Evolutionary conservation across 805 yeast genomes (phyloP).

Genomic region (Sungouiozyma ichnusensis): DNA sequence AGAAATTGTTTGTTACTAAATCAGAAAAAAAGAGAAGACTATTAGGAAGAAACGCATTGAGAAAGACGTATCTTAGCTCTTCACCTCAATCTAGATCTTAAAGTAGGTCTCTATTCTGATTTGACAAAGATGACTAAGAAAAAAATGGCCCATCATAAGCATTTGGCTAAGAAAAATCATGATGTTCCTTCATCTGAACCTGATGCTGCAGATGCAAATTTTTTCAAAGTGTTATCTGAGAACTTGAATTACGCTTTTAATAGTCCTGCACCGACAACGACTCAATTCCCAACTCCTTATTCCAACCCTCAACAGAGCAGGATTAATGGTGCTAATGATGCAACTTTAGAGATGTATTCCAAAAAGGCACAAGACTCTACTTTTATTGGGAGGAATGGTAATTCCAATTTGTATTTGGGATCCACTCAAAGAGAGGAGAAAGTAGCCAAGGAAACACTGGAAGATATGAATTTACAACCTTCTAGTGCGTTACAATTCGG

Average conservation of each 20-base stretch:
- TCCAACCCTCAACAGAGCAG: slow-evolving; percentile 6
- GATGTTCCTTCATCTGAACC: neutral
- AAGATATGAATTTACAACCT: slow-evolving; percentile 28
- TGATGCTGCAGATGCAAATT: slow-evolving; percentile 16
- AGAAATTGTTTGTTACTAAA: no score
- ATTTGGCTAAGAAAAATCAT: neutral
- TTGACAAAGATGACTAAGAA: neutral
- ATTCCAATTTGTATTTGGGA: neutral
- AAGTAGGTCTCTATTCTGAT: no score
- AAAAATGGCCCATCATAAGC: neutral
- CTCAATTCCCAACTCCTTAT: slow-evolving; percentile 29
- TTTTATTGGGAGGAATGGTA: slow-evolving; percentile 3
- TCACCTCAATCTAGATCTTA: no score
- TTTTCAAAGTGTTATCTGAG: slow-evolving; percentile 21
- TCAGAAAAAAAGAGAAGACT: no score
- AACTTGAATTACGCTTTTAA: slow-evolving; percentile 23
- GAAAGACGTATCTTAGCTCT: no score
- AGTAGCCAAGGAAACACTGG: slow-evolving; percentile 11
- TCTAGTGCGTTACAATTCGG: slow-evolving; percentile 23
- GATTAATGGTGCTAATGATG: neutral
- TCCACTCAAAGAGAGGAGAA: neutral
- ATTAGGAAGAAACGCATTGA: no score
- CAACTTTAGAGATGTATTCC: neutral
- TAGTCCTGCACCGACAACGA: slow-evolving; percentile 24
- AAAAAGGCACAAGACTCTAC: slow-evolving; percentile 3